phyloP scores from a whole-genome alignment of 2,329 filamentous ascomycete species.

The Paecilomyces formosus region DNA sequence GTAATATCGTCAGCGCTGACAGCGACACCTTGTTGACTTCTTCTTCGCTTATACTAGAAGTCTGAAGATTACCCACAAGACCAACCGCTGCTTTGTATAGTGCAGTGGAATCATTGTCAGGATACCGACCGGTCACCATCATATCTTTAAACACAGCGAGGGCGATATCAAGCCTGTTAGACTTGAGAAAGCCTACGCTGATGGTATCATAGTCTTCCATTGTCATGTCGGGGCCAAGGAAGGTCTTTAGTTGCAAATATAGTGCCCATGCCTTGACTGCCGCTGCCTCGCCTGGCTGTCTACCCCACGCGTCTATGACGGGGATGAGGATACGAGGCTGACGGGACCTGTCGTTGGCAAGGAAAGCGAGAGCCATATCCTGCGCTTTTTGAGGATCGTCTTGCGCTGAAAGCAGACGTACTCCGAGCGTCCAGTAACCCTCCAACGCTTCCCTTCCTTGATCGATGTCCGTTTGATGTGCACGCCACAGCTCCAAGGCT shows the following conservation, averaged over 20 bases:
- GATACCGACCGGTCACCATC: conserved; percentile 58
- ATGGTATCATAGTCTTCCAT: conserved; percentile 72
- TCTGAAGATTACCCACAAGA: conserved; percentile 33
- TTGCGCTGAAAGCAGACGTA: conserved; percentile 42
- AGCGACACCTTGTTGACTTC: conserved; percentile 43
- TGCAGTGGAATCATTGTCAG: conserved; percentile 36
- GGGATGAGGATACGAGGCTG: conserved; percentile 45
- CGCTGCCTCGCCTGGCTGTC: conserved; percentile 41
- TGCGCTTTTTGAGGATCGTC: conserved; percentile 43
- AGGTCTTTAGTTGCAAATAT: conserved; percentile 58
- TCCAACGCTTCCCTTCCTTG: conserved; percentile 29
- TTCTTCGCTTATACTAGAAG: conserved; percentile 32
- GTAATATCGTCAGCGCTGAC: conserved; percentile 45
- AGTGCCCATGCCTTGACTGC: conserved; percentile 57
- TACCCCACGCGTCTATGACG: conserved; percentile 62
- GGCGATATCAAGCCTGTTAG: conserved; percentile 58
- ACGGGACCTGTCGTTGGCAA: conserved; percentile 36
- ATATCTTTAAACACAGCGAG: conserved; percentile 79
- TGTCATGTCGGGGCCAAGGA: conserved; percentile 54
- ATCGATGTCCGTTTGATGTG: conserved; percentile 48
- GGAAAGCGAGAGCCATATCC: conserved; percentile 38
- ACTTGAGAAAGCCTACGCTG: conserved; percentile 61
- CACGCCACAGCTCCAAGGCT: conserved; percentile 59
- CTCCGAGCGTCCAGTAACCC: conserved; percentile 42
- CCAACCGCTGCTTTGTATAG: conserved; percentile 37